Evolutionary conservation across 2,329 filamentous ascomycete species (phyloP).

Genomic region (Trichophyton mentagrophytes): DNA sequence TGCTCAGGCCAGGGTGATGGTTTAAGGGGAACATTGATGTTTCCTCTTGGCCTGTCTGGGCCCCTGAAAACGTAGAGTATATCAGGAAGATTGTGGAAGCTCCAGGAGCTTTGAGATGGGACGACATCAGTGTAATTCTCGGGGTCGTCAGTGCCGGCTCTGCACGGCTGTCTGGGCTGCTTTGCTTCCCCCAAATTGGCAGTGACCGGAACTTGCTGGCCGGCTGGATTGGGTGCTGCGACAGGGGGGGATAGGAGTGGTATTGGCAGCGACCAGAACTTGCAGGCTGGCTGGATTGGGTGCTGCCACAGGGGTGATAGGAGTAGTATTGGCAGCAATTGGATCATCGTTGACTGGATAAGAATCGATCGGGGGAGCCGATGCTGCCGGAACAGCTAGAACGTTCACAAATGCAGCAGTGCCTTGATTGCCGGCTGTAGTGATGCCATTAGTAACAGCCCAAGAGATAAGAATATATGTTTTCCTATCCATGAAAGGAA

Average conservation of each 20-base stretch:
- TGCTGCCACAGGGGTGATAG: too few species aligned
- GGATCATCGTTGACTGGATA: too few species aligned
- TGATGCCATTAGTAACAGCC: neutral
- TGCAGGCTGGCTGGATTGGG: too few species aligned
- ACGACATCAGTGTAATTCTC: conserved; percentile 11
- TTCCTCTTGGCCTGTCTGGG: conserved; percentile 2
- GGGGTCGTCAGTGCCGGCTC: neutral
- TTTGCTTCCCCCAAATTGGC: neutral
- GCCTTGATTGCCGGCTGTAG: neutral
- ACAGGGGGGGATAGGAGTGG: too few species aligned
- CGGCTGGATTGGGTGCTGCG: too few species aligned
- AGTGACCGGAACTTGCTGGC: neutral
- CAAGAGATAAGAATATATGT: neutral
- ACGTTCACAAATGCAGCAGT: neutral
- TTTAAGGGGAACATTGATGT: conserved; percentile 8
- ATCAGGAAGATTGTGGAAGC: conserved; percentile 17
- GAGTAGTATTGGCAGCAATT: too few species aligned
- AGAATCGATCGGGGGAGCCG: neutral
- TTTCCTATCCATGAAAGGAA: neutral
- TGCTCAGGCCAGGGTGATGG: conserved; percentile 11
- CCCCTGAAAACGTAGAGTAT: conserved; percentile 17
- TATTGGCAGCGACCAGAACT: too few species aligned
- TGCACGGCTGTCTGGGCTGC: conserved; percentile 9
- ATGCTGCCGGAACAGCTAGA: neutral
- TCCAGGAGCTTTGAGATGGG: conserved; percentile 16